These are phyloP conservation scores for Beauveria pseudobassiana DNA, from an alignment of 2,329 filamentous ascomycete species.

Conservation along the genomic window DNA sequence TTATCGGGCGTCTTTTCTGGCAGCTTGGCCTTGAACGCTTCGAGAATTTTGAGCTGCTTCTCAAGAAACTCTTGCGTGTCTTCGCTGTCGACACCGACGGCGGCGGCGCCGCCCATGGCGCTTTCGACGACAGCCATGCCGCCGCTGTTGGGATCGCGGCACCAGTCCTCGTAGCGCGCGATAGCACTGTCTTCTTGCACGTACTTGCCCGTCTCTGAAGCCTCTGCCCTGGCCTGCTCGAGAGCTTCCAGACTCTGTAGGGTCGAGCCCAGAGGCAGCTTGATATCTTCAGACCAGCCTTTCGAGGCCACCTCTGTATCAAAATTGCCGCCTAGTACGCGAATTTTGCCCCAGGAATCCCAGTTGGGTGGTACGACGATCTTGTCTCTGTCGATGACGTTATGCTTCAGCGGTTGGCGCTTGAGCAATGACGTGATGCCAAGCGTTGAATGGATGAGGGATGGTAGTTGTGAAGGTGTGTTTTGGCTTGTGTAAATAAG, in stretches of 20 bases:
- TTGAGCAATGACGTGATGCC: constrained; percentile 80
- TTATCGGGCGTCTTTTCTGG: constrained; percentile 35
- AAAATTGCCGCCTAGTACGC: constrained; percentile 83
- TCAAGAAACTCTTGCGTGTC: constrained; percentile 73
- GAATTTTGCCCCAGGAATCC: constrained; percentile 98
- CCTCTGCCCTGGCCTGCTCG: constrained; percentile 18
- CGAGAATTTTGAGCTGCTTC: constrained; percentile 68
- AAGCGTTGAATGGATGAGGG: constrained; percentile 75
- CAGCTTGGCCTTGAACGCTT: constrained; percentile 50
- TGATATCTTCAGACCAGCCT: constrained; percentile 80
- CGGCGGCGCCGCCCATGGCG: constrained; percentile 29
- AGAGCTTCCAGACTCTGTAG: constrained; percentile 15
- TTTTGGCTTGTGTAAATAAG: constrained; percentile 79
- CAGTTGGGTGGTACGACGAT: constrained; percentile 93
- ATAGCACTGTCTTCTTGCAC: constrained; percentile 46
- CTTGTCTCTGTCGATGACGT: constrained; percentile 89
- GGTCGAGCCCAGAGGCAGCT: constrained; percentile 38
- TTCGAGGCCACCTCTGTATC: constrained; percentile 81
- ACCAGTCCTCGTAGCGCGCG: constrained; percentile 68
- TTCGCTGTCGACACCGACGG: constrained; percentile 32
- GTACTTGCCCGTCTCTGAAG: constrained; percentile 17
- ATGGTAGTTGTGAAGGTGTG: constrained; percentile 67
- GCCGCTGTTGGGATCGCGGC: constrained; percentile 64
- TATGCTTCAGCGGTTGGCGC: constrained; percentile 72
- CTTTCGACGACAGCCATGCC: constrained; percentile 36